Evolutionary conservation across 2,329 filamentous ascomycete species (phyloP), one percentile per base, ranked within the genome.

Genomic region (Cercospora sojina): DNA sequence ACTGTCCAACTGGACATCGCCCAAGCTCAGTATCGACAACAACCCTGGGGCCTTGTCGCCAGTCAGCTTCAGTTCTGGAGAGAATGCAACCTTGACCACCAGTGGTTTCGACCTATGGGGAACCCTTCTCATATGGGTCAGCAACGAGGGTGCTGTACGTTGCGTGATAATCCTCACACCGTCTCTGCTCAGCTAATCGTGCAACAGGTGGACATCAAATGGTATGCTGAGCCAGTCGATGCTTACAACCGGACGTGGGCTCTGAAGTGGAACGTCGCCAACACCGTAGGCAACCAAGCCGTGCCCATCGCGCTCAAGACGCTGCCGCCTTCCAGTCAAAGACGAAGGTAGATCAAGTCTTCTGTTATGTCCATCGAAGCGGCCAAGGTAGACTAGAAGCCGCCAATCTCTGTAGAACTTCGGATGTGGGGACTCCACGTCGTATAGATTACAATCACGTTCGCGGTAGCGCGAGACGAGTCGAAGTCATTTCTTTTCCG

Each of bases 221-320:
- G 68, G 65, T 71, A 67, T 57, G 69, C 65, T n/a, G 65, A 62
- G 18, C 67, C 67, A 10, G 25, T 68, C 23, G 64, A 64, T 35
- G 53, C 16, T 25, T 23, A 57, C 35, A 65, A 68, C 13, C 32
- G 61, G 8, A 62, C 66, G n/a, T 68, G 59, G 56, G 60, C 62
- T 13, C 55, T 71, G 64, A 66, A 68, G 27, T 71, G 68, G 69
- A 72, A 72, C 27, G 56, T 67, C 10, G 69, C 70, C 27, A 72
- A 71, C 53, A 60, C 27, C 27, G 23, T 35, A 5, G 62, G 62
- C 29, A 62, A 71, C 9, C 60, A 47, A 7, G 61, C 66, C 7
- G 59, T 65, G 12, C 67, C 69, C 9, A 64, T 72, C 5, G 69
- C 68, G 20, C 35, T 72, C 41, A 72, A 71, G 59, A 65, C 53